Conservation (phyloP, 805 yeast genomes). For the Cyberlindnera maritima region DNA sequence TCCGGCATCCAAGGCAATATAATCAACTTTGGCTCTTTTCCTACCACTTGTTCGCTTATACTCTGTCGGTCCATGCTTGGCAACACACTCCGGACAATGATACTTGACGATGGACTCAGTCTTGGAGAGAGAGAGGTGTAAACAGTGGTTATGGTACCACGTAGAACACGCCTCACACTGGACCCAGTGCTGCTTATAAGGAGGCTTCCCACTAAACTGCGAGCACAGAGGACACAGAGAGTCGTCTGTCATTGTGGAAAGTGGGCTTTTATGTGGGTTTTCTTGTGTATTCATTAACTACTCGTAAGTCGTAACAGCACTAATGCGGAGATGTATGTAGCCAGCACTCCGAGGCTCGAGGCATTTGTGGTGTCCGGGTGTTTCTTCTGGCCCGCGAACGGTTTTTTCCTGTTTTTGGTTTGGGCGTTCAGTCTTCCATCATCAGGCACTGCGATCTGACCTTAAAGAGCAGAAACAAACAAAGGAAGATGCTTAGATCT, state of each 20-base stretch:
- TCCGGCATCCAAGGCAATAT: slow-evolving; percentile 77
- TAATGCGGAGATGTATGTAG: neutral
- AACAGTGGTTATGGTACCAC: slow-evolving; percentile 46
- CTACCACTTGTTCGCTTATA: slow-evolving; percentile 55
- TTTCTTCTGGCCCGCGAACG: no score
- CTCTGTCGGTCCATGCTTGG: slow-evolving; percentile 46
- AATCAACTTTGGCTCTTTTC: slow-evolving; percentile 58
- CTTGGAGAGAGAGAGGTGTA: slow-evolving; percentile 35
- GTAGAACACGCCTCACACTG: slow-evolving; percentile 57
- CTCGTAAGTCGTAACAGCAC: no score
- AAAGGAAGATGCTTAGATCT: slow-evolving; percentile 1
- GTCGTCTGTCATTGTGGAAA: slow-evolving; percentile 1
- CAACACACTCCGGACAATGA: slow-evolving; percentile 53
- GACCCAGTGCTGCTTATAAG: slow-evolving; percentile 41
- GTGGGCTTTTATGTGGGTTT: neutral
- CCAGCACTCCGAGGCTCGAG: no score
- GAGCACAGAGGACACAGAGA: slow-evolving; percentile 18
- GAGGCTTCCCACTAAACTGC: slow-evolving; percentile 2
- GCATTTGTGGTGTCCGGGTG: neutral
- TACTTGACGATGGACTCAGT: slow-evolving; percentile 41
- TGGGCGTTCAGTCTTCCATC: no score
- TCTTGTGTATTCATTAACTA: no score
- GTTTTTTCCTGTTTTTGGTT: no score
- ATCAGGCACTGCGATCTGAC: no score
- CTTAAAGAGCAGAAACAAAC: no score